Conservation (phyloP, 1,284 basidiomycete species). For the Leucoagaricus sp. region DNA sequence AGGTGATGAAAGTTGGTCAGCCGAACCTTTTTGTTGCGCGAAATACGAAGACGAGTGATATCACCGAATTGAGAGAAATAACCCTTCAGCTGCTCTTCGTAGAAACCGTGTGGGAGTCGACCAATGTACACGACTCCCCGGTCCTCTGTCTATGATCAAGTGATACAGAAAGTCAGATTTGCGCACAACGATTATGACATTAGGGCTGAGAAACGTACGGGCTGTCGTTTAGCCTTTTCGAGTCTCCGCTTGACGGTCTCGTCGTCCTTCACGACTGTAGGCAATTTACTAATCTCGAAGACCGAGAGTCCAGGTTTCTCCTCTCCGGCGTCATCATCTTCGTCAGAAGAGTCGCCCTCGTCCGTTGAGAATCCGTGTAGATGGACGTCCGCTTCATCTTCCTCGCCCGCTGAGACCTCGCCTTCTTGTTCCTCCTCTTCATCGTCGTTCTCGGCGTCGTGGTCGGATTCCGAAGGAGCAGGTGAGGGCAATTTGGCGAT, state of each 20-base stretch:
- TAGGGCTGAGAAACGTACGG: conserved; percentile 47
- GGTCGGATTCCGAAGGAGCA: conserved; percentile 8
- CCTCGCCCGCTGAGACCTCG: conserved; percentile 10
- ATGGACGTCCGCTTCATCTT: conserved; percentile 35
- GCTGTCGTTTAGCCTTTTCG: conserved; percentile 81
- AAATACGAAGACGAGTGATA: conserved; percentile 86
- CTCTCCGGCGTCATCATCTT: conserved; percentile 63
- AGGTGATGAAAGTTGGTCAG: background rate
- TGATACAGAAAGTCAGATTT: background rate
- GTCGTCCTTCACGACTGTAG: conserved; percentile 86
- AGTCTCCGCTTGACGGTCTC: conserved; percentile 76
- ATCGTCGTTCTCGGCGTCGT: conserved; percentile 7
- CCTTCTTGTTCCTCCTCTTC: conserved; percentile 3
- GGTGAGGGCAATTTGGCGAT: conserved; percentile 12
- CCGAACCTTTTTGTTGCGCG: conserved; percentile 88
- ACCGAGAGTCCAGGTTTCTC: conserved; percentile 41
- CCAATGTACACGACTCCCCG: conserved; percentile 90
- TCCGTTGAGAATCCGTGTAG: conserved; percentile 78
- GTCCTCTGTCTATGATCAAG: conserved; percentile 55
- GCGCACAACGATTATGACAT: background rate
- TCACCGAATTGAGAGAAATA: conserved; percentile 97
- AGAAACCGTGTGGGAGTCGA: conserved; percentile 95
- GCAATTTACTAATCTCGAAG: conserved; percentile 71
- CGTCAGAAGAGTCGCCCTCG: conserved; percentile 83
- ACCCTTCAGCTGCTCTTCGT: conserved; percentile 89